These are phyloP conservation scores for Sesbania bispinosa DNA, from an alignment of 306 rosid species.

Conservation along the genomic window DNA sequence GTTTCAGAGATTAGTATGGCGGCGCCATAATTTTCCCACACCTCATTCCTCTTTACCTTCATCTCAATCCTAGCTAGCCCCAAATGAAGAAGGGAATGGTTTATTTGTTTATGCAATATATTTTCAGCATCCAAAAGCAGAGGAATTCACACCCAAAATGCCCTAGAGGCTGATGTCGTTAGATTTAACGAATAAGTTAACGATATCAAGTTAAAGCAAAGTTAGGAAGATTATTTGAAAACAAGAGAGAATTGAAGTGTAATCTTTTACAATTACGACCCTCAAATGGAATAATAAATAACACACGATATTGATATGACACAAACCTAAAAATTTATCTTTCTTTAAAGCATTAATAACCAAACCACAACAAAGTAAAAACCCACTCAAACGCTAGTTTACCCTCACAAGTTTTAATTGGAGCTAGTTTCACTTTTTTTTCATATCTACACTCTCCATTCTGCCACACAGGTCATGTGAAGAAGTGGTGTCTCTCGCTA, in stretches of 20 bases:
- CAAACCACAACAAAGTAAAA: not conserved
- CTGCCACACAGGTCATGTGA: not conserved
- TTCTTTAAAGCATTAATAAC: not conserved
- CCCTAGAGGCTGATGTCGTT: not conserved
- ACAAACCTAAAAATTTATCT: not conserved
- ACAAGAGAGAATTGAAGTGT: not conserved
- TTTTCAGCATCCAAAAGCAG: not conserved
- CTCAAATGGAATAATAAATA: not conserved
- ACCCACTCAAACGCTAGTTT: not conserved
- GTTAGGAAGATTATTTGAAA: not conserved
- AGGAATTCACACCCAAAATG: not conserved
- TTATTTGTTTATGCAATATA: not conserved
- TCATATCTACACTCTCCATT: constrained; percentile 16
- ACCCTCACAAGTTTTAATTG: not conserved
- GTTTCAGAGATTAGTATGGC: not conserved
- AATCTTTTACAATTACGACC: not conserved
- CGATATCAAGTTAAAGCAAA: not conserved
- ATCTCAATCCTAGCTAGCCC: not conserved
- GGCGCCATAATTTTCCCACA: not conserved
- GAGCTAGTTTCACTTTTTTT: not conserved
- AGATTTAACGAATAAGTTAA: not conserved
- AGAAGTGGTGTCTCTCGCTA: not conserved
- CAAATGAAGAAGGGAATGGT: not conserved
- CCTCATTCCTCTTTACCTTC: not conserved
- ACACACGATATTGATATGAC: not conserved